These are phyloP conservation scores for Crithidia mellificae DNA, from an alignment of 208 protist species.

Conservation along the genomic window DNA sequence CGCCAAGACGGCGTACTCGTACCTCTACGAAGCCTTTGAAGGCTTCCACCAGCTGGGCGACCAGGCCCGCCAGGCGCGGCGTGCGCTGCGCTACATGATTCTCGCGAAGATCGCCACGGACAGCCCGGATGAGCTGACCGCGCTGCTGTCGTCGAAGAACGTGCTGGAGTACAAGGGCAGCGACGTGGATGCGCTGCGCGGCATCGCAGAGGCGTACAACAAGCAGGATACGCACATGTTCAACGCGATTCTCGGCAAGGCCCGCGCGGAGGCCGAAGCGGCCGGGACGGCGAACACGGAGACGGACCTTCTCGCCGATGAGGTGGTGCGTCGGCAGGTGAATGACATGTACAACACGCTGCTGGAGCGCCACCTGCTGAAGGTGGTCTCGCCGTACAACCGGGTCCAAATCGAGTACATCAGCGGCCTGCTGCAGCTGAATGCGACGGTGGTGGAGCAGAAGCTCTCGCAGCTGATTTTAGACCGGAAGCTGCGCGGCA, in stretches of 20 bases:
- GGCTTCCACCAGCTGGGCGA: slow-evolving; percentile 92
- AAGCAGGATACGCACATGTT: slow-evolving; percentile 95
- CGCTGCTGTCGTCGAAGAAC: slow-evolving; percentile 81
- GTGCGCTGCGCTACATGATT: slow-evolving; percentile 98
- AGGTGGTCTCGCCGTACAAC: slow-evolving; percentile 97
- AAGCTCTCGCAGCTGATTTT: slow-evolving; percentile 98
- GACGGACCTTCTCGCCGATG: slow-evolving; percentile 75
- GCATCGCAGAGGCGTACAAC: slow-evolving; percentile 93
- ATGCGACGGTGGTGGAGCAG: slow-evolving; percentile 70
- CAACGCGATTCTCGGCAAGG: slow-evolving; percentile 71
- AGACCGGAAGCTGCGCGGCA: slow-evolving; percentile 96
- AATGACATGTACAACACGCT: slow-evolving; percentile 95
- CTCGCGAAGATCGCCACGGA: slow-evolving; percentile 94
- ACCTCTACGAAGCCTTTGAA: slow-evolving; percentile 99
- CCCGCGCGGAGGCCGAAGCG: slow-evolving; percentile 18
- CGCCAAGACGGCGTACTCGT: slow-evolving; percentile 98
- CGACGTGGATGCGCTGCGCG: slow-evolving; percentile 93
- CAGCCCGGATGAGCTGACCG: slow-evolving; percentile 70
- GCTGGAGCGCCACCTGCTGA: slow-evolving; percentile 95
- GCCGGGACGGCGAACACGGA: slow-evolving; percentile 26
- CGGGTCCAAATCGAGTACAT: slow-evolving; percentile 96
- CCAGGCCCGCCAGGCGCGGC: slow-evolving; percentile 78
- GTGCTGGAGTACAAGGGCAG: slow-evolving; percentile 93
- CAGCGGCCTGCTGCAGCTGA: slow-evolving; percentile 89
- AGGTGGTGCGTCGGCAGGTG: slow-evolving; percentile 92